Conservation (phyloP, 441 rosid genomes). For the Croton laevigatus region DNA sequence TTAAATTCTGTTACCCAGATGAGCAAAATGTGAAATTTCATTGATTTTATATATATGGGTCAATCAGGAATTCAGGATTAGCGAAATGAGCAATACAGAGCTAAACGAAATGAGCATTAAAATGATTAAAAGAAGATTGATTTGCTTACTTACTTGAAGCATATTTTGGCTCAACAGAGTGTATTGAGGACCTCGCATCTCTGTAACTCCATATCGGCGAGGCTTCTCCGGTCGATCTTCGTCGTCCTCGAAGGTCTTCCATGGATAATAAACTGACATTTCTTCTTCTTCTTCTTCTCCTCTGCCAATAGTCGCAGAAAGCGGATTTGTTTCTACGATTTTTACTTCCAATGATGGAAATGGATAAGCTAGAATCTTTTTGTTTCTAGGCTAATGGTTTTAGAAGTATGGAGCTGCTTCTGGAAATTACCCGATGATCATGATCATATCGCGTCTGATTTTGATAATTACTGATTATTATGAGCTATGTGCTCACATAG, state of each 20-base stretch:
- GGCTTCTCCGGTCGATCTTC: conserved; percentile 94
- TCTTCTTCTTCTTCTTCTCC: background rate
- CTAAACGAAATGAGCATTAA: no score
- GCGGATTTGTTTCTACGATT: background rate
- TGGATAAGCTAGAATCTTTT: background rate
- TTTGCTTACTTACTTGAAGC: conserved; percentile 45
- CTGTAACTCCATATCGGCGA: conserved; percentile 80
- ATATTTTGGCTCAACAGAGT: conserved; percentile 53
- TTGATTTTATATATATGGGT: background rate
- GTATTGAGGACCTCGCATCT: conserved; percentile 81
- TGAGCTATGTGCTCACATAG: background rate
- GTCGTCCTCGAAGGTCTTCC: conserved; percentile 76
- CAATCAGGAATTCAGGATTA: no score
- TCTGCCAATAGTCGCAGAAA: background rate
- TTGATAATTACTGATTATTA: background rate
- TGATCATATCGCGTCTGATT: background rate
- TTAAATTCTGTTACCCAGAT: no score
- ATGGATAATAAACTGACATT: conserved; percentile 52
- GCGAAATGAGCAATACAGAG: no score
- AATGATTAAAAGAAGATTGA: background rate
- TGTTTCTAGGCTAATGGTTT: background rate
- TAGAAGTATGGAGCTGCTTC: conserved; percentile 48
- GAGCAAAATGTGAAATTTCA: no score
- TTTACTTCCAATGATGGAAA: background rate
- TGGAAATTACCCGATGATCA: conserved; percentile 22